These are phyloP conservation scores for Crotalaria pallida DNA, from an alignment of 306 rosid genomes.

Conservation along the genomic window DNA sequence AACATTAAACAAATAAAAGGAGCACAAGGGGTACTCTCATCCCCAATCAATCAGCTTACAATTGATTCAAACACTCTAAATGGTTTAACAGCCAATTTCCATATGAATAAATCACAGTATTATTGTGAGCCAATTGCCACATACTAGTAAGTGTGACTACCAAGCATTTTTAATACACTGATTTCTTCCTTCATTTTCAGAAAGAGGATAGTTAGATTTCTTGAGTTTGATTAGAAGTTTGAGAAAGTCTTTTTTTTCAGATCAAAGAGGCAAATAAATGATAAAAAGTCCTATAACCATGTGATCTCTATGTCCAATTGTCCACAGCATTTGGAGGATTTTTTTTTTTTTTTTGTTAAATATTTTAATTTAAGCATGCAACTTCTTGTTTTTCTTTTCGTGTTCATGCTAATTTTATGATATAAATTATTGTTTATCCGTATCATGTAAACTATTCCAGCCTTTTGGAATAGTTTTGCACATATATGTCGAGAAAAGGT, in stretches of 20 bases:
- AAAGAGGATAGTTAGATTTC: constrained; percentile 1
- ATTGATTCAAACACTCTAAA: too few relatives aligned
- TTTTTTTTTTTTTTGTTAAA: neutral
- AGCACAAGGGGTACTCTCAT: too few relatives aligned
- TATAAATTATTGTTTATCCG: neutral
- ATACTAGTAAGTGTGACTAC: too few relatives aligned
- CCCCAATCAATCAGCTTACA: too few relatives aligned
- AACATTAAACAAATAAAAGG: too few relatives aligned
- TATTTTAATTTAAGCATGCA: neutral
- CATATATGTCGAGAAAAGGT: neutral
- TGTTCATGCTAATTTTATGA: neutral
- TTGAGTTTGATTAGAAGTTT: neutral
- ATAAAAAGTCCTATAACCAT: neutral
- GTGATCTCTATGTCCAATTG: neutral
- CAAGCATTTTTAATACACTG: neutral
- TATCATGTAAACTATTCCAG: neutral
- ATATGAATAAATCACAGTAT: too few relatives aligned
- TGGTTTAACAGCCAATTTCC: too few relatives aligned
- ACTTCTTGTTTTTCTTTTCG: neutral
- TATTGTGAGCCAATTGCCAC: too few relatives aligned
- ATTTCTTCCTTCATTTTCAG: neutral
- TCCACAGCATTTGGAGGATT: neutral
- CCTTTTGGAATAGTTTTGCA: neutral
- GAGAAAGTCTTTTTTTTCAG: neutral
- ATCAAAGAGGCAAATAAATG: neutral